Percentiles rank a stretch among this genome's conserved stretches.
Evolutionary conservation across 306 rosid genomes (phyloP).

Genomic region (Geum urbanum): DNA sequence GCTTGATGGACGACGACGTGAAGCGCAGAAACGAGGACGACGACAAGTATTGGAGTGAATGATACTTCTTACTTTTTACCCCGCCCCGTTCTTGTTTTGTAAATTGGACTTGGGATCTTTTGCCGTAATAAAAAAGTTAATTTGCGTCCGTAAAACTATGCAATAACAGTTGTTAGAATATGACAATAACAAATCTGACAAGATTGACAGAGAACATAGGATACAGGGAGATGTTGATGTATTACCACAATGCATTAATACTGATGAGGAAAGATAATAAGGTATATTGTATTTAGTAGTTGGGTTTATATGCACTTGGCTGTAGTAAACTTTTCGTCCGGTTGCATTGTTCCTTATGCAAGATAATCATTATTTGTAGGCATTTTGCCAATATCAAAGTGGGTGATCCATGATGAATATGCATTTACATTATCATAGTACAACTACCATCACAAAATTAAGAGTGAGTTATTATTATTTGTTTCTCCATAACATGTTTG

Average conservation of each 20-base stretch:
- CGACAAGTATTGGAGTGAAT: conserved; percentile 78
- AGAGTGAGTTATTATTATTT: too few species aligned
- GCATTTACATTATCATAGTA: too few species aligned
- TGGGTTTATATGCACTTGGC: not conserved
- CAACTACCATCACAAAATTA: too few species aligned
- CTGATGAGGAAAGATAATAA: not conserved
- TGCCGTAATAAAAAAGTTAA: not conserved
- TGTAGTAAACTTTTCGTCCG: not conserved
- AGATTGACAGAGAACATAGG: not conserved
- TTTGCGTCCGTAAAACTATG: not conserved
- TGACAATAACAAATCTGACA: not conserved
- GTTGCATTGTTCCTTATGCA: not conserved
- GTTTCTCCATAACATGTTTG: too few species aligned
- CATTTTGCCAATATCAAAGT: not conserved
- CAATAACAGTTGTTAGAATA: not conserved
- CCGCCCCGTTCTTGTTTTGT: not conserved
- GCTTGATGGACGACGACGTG: conserved; percentile 30
- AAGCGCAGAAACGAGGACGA: conserved; percentile 44
- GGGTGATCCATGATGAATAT: not conserved
- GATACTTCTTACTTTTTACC: conserved; percentile 23
- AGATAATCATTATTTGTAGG: not conserved
- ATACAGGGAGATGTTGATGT: conserved; percentile 1
- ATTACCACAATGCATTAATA: not conserved
- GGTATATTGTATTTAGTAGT: not conserved
- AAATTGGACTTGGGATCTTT: too few species aligned